Percentiles rank a stretch among this genome's conserved stretches.
Evolutionary conservation across 371 early-diverging fungal species (phyloP).

Genomic region (Mucor plumbeus): DNA sequence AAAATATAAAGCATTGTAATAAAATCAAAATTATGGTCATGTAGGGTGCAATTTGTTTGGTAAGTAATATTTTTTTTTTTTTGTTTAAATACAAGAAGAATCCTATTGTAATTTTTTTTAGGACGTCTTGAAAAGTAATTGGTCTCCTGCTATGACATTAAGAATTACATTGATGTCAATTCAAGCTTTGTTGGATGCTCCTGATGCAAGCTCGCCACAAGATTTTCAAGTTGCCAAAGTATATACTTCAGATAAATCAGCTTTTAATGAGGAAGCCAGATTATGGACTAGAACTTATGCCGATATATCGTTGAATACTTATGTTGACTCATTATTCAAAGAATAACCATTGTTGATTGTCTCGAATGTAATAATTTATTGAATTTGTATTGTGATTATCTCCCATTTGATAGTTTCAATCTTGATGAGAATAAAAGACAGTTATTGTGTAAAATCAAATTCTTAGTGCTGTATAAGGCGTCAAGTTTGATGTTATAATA

Average conservation of each 20-base stretch:
- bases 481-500: no score
- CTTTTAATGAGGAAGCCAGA: conserved; percentile 13
- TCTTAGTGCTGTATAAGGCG: no score
- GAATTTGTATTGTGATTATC: no score
- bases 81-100: neutral
- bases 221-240: conserved; percentile 32
- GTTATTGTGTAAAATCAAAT: no score
- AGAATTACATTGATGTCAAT: conserved; percentile 53
- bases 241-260: conserved; percentile 10
- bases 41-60: conserved; percentile 59
- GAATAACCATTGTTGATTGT: neutral
- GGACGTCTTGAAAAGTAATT: conserved; percentile 48
- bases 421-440: no score
- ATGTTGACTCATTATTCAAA: neutral
- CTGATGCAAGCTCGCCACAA: conserved; percentile 58
- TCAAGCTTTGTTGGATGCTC: conserved; percentile 53
- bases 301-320: conserved; percentile 7
- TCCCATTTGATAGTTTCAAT: no score
- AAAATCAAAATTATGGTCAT: neutral
- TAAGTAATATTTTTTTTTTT: no score
- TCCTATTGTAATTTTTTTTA: neutral
- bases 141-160: conserved; percentile 58
- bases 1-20: neutral
- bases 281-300: conserved; percentile 20
- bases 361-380: no score